A percentile compares a stretch with the other conserved stretches of the same genome.
These are phyloP conservation scores for Mucor sp. DNA, from an alignment of 371 early-diverging fungal genomes.

Conservation along the genomic window DNA sequence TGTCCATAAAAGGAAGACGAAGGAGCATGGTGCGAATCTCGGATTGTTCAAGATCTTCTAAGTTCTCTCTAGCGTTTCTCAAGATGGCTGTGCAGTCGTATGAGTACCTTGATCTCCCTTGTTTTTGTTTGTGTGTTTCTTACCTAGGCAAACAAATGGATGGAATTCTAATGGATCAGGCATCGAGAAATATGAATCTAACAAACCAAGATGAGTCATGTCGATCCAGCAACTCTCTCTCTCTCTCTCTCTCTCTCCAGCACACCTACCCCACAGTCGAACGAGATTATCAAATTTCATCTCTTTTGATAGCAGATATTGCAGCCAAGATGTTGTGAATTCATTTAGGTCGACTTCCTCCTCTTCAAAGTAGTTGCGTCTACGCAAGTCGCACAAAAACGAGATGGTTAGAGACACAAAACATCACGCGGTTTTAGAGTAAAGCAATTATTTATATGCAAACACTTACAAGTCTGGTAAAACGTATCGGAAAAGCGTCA, in stretches of 20 bases:
- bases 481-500: slow-evolving; percentile 69
- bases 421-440: slow-evolving; percentile 6
- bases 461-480: slow-evolving; percentile 62
- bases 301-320: slow-evolving; percentile 72
- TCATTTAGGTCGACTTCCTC: slow-evolving; percentile 87
- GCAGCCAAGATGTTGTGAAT: slow-evolving; percentile 83
- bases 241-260: neutral
- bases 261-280: slow-evolving; percentile 67
- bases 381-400: slow-evolving; percentile 5
- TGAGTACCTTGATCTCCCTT: neutral
- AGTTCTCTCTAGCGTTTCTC: slow-evolving; percentile 59
- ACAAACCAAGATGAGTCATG: neutral
- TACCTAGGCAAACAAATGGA: slow-evolving; percentile 68
- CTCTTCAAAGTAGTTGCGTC: slow-evolving; percentile 84
- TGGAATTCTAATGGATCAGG: slow-evolving; percentile 70
- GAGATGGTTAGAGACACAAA: neutral
- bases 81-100: slow-evolving; percentile 49
- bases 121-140: neutral
- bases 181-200: slow-evolving; percentile 73
- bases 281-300: slow-evolving; percentile 74
- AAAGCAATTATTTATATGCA: neutral
- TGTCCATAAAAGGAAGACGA: slow-evolving; percentile 71
- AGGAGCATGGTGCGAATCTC: slow-evolving; percentile 80
- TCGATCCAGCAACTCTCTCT: neutral
- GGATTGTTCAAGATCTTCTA: slow-evolving; percentile 85